These are phyloP conservation scores for Leccinum subgranulosum DNA, from an alignment of 768 basidiomycete species.

Conservation along the genomic window DNA sequence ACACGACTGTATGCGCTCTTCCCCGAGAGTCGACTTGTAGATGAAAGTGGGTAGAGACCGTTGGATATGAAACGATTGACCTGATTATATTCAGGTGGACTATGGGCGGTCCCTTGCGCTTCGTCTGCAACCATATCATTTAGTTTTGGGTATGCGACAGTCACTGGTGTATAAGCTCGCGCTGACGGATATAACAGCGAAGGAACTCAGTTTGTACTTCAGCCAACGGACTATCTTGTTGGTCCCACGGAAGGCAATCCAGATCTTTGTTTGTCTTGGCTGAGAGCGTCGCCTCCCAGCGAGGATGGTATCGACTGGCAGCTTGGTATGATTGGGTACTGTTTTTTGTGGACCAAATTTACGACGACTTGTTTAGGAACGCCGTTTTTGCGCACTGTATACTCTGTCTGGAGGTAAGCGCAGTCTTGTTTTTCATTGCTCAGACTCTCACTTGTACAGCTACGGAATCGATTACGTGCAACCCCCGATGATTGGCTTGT, in stretches of 20 bases:
- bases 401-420: constrained; percentile 69
- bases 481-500: constrained; percentile 76
- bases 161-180: background rate
- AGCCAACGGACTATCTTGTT: constrained; percentile 76
- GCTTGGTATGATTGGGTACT: constrained; percentile 45
- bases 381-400: constrained; percentile 72
- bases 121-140: constrained; percentile 57
- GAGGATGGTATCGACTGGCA: constrained; percentile 83
- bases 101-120: constrained; percentile 76
- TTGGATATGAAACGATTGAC: background rate
- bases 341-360: background rate
- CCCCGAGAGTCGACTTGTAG: constrained; percentile 65
- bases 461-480: constrained; percentile 74
- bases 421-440: background rate
- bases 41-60: constrained; percentile 39
- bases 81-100: constrained; percentile 42
- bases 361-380: constrained; percentile 38
- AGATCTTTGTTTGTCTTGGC: constrained; percentile 72
- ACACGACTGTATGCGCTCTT: constrained; percentile 60
- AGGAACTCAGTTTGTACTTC: constrained; percentile 49
- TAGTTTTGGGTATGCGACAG: constrained; percentile 59
- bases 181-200: constrained; percentile 15
- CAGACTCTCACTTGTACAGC: constrained; percentile 34
- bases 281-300: constrained; percentile 59
- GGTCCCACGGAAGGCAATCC: constrained; percentile 65